Base-by-base conservation (phyloP, 768 basidiomycete genomes). In the Udeniomyces megalosporus region DNA sequence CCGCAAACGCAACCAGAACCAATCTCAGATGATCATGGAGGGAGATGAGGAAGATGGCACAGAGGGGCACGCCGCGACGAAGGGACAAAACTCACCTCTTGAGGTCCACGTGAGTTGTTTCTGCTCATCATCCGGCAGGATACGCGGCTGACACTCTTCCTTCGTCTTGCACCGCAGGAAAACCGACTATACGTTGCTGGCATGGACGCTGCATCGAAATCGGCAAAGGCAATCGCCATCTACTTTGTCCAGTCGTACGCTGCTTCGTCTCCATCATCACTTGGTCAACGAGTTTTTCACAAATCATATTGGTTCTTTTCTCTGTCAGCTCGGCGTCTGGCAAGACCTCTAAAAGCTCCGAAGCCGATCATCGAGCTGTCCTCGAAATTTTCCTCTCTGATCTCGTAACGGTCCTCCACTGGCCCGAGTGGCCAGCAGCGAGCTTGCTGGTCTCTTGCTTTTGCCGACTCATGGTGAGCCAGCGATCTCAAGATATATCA, bases 361-460 rank as follows among this genome's bases (percentile, higher is more conserved):
- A 99, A 70, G 84, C 86, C 5, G 93, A 97, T 70, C 96, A 96
- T 71, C 82, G 90, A 53, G 78, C 83, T 0, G 89, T 97, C 44
- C 86, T 97, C 63, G 93, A 97, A 69, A 86, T 86, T 68, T 76
- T 97, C 12, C 82, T 97, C 46, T 82, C 83, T 1, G 95, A 99
- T 70, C 77, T 95, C 26, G 78, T 97, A 26, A 80, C 80, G 10
- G 90, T 95, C 22, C 76, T 96, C 6, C 91, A 85, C 71, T 88
- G 88, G 82, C 92, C 95, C 0, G 95, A 99, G 73, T 99, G 93
- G 91, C 95, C 95, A 6, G 92, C 88, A 11, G 88, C 95, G 1
- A 80, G 83, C 47, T 74, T 95, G 20, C 77, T 95, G 44, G 75
- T 97, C 42, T 81, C 79, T 48, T 84, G 95, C 51, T 81, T 84